A percentile compares a stretch with the other conserved stretches of the same genome.
Conservation (phyloP, 176 grass and related monocot genomes). For the Olyra latifolia region DNA sequence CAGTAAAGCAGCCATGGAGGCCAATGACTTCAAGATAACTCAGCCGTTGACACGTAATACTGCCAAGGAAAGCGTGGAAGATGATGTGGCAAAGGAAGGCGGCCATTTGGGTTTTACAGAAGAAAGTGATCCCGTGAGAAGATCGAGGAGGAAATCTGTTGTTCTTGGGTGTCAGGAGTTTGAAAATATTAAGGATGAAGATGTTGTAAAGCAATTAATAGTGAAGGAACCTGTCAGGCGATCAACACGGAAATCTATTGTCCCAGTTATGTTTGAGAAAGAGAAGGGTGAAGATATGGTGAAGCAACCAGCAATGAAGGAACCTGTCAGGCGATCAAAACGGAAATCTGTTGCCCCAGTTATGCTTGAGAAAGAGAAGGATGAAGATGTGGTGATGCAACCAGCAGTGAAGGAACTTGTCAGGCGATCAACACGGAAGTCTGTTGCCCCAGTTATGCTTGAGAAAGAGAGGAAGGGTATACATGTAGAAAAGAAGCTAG, state of each 20-base stretch:
- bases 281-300: neutral
- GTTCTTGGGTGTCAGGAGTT: neutral
- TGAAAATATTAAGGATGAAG: neutral
- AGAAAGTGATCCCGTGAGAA: neutral
- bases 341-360: slow-evolving; percentile 25
- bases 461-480: slow-evolving; percentile 5
- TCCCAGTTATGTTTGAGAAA: neutral
- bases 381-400: slow-evolving; percentile 10
- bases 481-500: neutral
- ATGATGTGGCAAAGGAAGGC: neutral
- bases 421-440: neutral
- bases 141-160: slow-evolving; percentile 23
- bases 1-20: neutral
- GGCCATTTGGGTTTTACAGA: neutral
- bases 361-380: slow-evolving; percentile 23
- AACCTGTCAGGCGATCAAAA: slow-evolving; percentile 18
- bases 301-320: slow-evolving; percentile 5
- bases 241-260: slow-evolving; percentile 23
- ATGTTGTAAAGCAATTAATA: slow-evolving; percentile 11
- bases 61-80: neutral
- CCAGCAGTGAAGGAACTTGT: slow-evolving; percentile 5
- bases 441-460: neutral
- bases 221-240: slow-evolving; percentile 14
- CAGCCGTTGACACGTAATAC: neutral
- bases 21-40: neutral